Conservation (phyloP, 192 early-diverging fungal genomes). For the Linnemannia exigua region DNA sequence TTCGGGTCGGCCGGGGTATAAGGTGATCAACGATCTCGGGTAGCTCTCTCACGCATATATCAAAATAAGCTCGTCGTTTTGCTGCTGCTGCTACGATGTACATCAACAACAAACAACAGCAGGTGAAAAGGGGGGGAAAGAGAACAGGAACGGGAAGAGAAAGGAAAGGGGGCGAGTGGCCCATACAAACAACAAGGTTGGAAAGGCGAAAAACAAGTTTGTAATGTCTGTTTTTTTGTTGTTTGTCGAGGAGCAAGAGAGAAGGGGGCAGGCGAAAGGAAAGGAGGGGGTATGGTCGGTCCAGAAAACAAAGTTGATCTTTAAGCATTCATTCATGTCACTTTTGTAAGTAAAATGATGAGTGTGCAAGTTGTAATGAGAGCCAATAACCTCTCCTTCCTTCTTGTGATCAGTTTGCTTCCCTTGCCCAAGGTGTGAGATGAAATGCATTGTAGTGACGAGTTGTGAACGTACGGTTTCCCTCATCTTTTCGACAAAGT, state of each 20-base stretch:
- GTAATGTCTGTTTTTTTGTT: too few species aligned
- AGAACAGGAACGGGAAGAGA: not conserved
- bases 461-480: slow-evolving; percentile 58
- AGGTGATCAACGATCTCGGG: not conserved
- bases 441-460: not conserved
- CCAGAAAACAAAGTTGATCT: not conserved
- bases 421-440: not conserved
- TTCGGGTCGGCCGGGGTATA: slow-evolving; percentile 1
- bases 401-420: not conserved
- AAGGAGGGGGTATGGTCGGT: not conserved
- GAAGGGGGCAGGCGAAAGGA: not conserved
- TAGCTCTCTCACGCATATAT: not conserved
- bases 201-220: too few species aligned
- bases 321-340: not conserved
- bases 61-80: not conserved
- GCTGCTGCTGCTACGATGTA: not conserved
- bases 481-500: slow-evolving; percentile 70
- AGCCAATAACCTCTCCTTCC: too few species aligned
- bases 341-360: not conserved
- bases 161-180: not conserved
- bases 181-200: too few species aligned
- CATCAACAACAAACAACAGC: not conserved
- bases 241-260: too few species aligned
- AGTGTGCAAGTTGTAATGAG: not conserved
- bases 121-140: not conserved